Evolutionary conservation across 2,329 filamentous ascomycete genomes (phyloP).

Genomic region (Ophiostoma quercus): DNA sequence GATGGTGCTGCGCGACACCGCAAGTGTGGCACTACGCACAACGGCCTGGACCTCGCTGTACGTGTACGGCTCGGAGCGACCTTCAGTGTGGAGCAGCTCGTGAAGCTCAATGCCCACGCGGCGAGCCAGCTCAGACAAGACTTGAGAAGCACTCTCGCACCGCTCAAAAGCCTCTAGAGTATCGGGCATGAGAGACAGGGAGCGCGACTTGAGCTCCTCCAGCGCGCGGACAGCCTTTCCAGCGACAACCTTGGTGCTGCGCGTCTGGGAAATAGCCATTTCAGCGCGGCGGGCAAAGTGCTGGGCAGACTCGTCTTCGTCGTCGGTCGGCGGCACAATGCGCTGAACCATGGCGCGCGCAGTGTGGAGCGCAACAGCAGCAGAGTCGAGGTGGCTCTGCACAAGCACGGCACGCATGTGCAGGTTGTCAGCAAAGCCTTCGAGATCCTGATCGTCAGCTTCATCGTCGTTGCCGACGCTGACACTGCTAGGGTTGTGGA

Average conservation of each 20-base stretch:
- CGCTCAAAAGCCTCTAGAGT: constrained; percentile 64
- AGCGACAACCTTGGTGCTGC: constrained; percentile 77
- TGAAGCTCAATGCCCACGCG: constrained; percentile 63
- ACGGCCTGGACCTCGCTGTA: constrained; percentile 60
- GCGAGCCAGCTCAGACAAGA: constrained; percentile 61
- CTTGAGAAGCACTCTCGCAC: constrained; percentile 59
- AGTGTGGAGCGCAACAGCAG: constrained; percentile 61
- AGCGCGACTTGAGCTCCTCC: constrained; percentile 70
- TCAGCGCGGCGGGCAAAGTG: constrained; percentile 69
- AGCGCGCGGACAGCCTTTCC: constrained; percentile 72
- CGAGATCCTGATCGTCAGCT: constrained; percentile 44
- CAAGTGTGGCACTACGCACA: constrained; percentile 51
- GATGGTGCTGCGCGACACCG: constrained; percentile 22
- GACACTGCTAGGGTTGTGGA: constrained; percentile 19
- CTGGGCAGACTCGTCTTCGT: constrained; percentile 60
- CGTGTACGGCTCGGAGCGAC: constrained; percentile 60
- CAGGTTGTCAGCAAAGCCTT: constrained; percentile 71
- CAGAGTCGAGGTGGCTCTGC: constrained; percentile 76
- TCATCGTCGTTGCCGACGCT: constrained; percentile 23
- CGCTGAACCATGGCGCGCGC: constrained; percentile 62
- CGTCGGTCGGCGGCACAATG: constrained; percentile 50
- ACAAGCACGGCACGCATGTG: constrained; percentile 71
- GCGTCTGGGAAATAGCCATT: constrained; percentile 64
- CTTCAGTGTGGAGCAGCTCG: constrained; percentile 63
- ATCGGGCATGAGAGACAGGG: constrained; percentile 65